Base-by-base conservation (phyloP, 2,329 filamentous ascomycete genomes). In the Sclerotinia subarctica region DNA sequence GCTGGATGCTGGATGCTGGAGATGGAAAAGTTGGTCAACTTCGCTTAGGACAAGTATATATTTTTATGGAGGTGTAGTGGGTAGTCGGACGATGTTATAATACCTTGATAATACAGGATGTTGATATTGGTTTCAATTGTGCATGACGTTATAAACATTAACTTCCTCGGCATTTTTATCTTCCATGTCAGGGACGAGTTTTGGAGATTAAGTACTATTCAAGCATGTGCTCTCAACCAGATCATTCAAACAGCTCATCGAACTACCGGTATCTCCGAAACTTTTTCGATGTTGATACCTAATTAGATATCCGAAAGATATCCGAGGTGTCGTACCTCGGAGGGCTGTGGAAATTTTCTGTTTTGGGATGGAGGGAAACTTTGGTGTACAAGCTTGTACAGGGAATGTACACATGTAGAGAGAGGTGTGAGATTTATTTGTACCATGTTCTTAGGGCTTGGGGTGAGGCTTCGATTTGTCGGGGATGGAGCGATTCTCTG, bases 251-350 rank as follows among this genome's bases (percentile, higher is more conserved):
- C 13, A 19, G 6, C 32, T 57, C 42, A 26, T 26, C 5, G n/a
- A 42, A 42, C 13, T n/a, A 13, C 35, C 35, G 35, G 35, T 38
- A 17, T 47, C 44, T 47, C 58, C 21, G 58, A 60, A 17, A 47
- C 11, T 15, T 49, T 60, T 49, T 47, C 58, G 44, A 60, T 35
- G 3, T 47, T 47, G 11, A 35, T 24, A 57, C 21, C 32, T 57
- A 7, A 32, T 35, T 57, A 49, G 42, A 60, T 47, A 32, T 60
- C 44, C 57, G 19, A 49, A n/a, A n/a, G 57, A 59, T 59, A 46
- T 17, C 57, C 57, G 57, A 59, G 42, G 42, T 47, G 8, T 47
- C 3, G 52, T 47, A 32, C 21, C 57, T 59, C 57, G 17, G 57
- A 7, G 19, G 26, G 42, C 5, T 59, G 26, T 59, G 24, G 26